Evolutionary conservation across 2,329 filamentous ascomycete species (phyloP).

Genomic region (Leptographium radiaticola): DNA sequence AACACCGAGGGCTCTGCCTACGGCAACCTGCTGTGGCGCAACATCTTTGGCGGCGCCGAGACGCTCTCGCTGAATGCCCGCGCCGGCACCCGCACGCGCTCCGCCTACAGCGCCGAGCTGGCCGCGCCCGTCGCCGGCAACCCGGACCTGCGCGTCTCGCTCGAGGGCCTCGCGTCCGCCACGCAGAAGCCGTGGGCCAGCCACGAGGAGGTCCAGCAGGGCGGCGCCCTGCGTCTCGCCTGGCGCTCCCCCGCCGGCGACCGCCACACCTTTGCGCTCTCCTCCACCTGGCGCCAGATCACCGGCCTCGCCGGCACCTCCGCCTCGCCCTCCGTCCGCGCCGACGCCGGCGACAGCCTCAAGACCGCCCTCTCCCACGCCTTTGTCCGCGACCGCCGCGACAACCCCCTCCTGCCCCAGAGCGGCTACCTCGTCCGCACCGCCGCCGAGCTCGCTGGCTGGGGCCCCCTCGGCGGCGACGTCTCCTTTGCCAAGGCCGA

Average conservation of each 20-base stretch:
- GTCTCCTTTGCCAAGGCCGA: conserved; percentile 94
- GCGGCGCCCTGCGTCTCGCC: conserved; percentile 61
- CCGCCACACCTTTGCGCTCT: conserved; percentile 68
- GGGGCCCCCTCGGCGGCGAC: conserved; percentile 72
- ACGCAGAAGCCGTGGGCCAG: conserved; percentile 88
- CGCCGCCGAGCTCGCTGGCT: conserved; percentile 72
- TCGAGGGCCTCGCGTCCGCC: conserved; percentile 71
- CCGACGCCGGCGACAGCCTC: conserved; percentile 70
- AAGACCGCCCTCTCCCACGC: conserved; percentile 25
- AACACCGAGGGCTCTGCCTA: conserved; percentile 92
- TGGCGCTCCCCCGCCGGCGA: conserved; percentile 57
- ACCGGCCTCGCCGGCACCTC: conserved; percentile 60
- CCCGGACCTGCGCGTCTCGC: conserved; percentile 63
- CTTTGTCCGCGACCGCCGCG: conserved; percentile 53
- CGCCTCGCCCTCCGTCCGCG: conserved; percentile 70
- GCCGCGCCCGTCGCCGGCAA: conserved; percentile 74
- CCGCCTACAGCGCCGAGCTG: conserved; percentile 78
- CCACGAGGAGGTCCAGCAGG: conserved; percentile 79
- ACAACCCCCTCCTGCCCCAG: conserved; percentile 74
- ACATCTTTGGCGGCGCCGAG: conserved; percentile 90
- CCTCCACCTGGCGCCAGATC: conserved; percentile 74
- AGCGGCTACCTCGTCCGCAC: conserved; percentile 71
- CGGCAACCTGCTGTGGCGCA: conserved; percentile 73
- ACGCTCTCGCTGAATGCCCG: conserved; percentile 78
- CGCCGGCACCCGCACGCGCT: conserved; percentile 77